Percentiles rank a stretch among this genome's conserved stretches.
phyloP scores from a whole-genome alignment of 768 basidiomycete genomes.

The Kwoniella sp. region DNA sequence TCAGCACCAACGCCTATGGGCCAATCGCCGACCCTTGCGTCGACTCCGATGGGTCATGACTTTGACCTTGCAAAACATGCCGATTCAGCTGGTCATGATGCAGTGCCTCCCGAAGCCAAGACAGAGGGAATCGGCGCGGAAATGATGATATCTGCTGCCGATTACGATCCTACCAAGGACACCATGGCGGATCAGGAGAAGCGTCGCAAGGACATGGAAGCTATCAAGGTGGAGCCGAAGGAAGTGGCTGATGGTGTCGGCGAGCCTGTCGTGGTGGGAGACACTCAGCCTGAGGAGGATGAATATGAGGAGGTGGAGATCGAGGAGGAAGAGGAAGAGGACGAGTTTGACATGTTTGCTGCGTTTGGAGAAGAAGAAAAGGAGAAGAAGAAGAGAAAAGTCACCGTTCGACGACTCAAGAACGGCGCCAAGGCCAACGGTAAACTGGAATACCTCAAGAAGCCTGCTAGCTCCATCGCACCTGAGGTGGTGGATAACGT shows the following conservation, averaged over 20 bases:
- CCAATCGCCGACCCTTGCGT: conserved; percentile 35
- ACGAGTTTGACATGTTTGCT: conserved; percentile 93
- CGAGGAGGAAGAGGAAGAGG: conserved; percentile 44
- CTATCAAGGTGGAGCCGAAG: conserved; percentile 28
- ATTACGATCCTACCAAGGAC: conserved; percentile 85
- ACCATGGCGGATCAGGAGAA: conserved; percentile 79
- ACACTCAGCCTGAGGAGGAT: conserved; percentile 21
- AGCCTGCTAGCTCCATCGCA: conserved; percentile 59
- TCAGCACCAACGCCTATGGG: conserved; percentile 33
- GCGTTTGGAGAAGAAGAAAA: conserved; percentile 61
- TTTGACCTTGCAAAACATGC: conserved; percentile 73
- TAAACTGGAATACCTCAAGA: conserved; percentile 39
- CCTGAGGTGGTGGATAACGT: conserved; percentile 72
- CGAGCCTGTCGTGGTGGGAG: conserved; percentile 30
- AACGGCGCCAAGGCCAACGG: conserved; percentile 41
- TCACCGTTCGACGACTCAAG: conserved; percentile 34
- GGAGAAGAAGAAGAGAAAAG: conserved; percentile 59
- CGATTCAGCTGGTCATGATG: conserved; percentile 59
- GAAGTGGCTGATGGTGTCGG: conserved; percentile 44
- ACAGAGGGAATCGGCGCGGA: conserved; percentile 55
- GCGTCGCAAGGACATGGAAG: conserved; percentile 61
- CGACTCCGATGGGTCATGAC: conserved; percentile 50
- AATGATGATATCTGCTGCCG: conserved; percentile 84
- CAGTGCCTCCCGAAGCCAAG: conserved; percentile 55
- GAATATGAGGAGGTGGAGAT: conserved; percentile 46